Base-by-base conservation (phyloP, 441 rosid genomes). In the Eruca vesicaria region DNA sequence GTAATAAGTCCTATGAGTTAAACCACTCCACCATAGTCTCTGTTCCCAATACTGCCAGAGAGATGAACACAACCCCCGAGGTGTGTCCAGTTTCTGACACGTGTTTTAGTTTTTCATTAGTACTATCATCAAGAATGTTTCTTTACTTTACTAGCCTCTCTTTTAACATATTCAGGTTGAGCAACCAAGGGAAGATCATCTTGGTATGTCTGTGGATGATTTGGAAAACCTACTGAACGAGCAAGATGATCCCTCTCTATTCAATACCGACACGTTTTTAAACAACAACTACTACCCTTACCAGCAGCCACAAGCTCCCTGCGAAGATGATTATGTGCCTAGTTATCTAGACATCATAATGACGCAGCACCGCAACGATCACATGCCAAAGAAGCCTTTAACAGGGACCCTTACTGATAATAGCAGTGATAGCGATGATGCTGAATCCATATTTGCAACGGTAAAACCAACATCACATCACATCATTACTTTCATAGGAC, bases 361-460 rank as follows among this genome's bases (percentile, higher is more conserved):
- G 56, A 32, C 35, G 15, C n/a, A 2, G 57, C 3, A 15, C 41
- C 9, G 7, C 15, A 66, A 3, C 69, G 2, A 48, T 45, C 8
- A 66, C 41, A 66, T 5, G 58, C 36, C 69, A 28, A 66, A 10
- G 58, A 26, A 43, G 16, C 2, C 75, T 43, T 23, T 70, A 32
- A 11, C 75, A 32, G 80, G 75, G 66, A 16, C 43, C 15, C 16
- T 56, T 63, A 9, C 0, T 63, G 50, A 33, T 16, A 43, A 19
- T 48, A 32, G 63, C 56, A 61, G 58, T 38, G 74, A 53, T 0
- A 63, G 43, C 0, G 62, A 64, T 21, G 71, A 70, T 45, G 71
- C 67, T 45, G 76, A 71, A 70, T 64, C 74, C 0, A 76, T 69
- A n/a, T 69, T 48, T 21, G 71, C 21, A 43, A 12, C 23, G 68